Base-by-base conservation (phyloP, 1,284 basidiomycete genomes). In the Thelephora terrestris region DNA sequence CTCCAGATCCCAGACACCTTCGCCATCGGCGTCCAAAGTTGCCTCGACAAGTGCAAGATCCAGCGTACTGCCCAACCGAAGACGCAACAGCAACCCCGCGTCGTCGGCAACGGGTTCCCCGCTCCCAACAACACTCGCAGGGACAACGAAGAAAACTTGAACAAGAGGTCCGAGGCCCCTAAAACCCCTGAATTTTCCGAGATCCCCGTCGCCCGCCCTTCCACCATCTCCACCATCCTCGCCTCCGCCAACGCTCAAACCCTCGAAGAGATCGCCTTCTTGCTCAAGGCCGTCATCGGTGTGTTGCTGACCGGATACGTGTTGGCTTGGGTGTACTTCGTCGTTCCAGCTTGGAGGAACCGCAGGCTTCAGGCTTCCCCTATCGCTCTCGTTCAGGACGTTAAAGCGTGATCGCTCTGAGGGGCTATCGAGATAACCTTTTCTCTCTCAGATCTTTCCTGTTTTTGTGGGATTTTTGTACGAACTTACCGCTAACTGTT, bases 1-100 rank as follows among this genome's bases (percentile, higher is more conserved):
- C n/a, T 47, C 6, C 47, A 62, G 62, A 64, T 67, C 52, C 66
- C 66, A 2, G 63, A 68, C 54, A 65, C 61, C 55, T 48, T 67
- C 37, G 60, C 62, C 2, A 51, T 63, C 42, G 66, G 64, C 23
- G 57, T 59, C 24, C 58, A 61, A 46, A 61, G 61, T 47, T 68
- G 66, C 53, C 57, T 66, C 23, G 50, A 60, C 52, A 58, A 59
- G 34, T 67, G 64, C 53, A 58, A 58, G 9, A 54, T 67, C 55
- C 51, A 49, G 25, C 59, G 58, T 38, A 43, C 47, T 29, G n/a
- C 34, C n/a, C 65, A 67, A 54, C 59, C 61, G 4, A 61, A 58
- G 14, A 50, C 48, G 17, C 64, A 68, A 53, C 65, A 56, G 47
- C 64, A 66, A 56, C 57, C 60, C 7, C 62, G 61, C 45, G 55